Base-by-base conservation (phyloP, 2,329 filamentous ascomycete species). In the Aspergillus quadricinctus region DNA sequence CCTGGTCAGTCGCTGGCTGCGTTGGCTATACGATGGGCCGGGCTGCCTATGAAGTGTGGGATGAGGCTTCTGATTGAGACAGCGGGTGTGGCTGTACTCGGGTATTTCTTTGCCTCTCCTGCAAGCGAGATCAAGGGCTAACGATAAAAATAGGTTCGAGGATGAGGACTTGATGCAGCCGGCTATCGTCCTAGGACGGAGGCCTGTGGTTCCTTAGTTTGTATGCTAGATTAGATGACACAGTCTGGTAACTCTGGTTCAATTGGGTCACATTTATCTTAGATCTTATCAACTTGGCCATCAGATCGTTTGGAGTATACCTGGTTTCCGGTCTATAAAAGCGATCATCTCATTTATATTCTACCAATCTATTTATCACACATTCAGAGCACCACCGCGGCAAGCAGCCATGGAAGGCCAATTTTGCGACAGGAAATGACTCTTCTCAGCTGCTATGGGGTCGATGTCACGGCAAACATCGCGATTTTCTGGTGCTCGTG, bases 1-100 rank as follows among this genome's bases (percentile, higher is more conserved):
- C 55, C 61, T 49, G 59, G 59, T 17, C 61, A 61, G 49, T 57
- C 60, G 27, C 54, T 63, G 14, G 53, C 61, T 48, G 55, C 59
- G 6, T n/a, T 63, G 55, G 59, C 61, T 37, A 53, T 61, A 50
- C 51, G 61, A 23, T 63, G 61, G 61, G 48, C 45, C 11, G 48
- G 48, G 1, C 35, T 50, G 45, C 52, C 61, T 27, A 48, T 63
- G 48, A 28, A 43, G 11, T 48, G 56, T 21, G 59, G 57, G 10
- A 52, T 53, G 53, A 56, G 58, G 48, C 23, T 61, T 52, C 27
- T 63, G 46, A 54, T 60, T 28, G 59, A 61, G 56, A 54, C 61
- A 37, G 53, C 48, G 11, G 56, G 61, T 43, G 59, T 63, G 45
- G 57, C 50, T 52, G 46, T 63, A 37, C 53, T 63, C 21, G 57